Conservation (phyloP, 2,329 filamentous ascomycete species). For the Aspergillus niger region DNA sequence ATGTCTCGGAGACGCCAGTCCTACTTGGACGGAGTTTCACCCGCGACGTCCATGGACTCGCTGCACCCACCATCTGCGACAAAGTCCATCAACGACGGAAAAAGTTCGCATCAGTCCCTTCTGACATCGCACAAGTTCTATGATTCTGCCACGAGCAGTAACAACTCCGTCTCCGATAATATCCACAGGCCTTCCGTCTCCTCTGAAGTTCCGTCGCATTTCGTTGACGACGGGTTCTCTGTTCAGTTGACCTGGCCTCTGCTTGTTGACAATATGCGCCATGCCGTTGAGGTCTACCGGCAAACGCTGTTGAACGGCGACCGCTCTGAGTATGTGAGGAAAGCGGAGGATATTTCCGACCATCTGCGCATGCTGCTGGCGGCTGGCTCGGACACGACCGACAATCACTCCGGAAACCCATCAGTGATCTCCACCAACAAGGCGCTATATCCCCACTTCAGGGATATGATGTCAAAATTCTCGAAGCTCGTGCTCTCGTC, state of each 20-base stretch:
- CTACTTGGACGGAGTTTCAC: slow-evolving; percentile 72
- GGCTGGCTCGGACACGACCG: slow-evolving; percentile 92
- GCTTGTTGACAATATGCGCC: slow-evolving; percentile 89
- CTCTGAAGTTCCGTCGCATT: slow-evolving; percentile 70
- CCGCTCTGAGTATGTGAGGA: slow-evolving; percentile 85
- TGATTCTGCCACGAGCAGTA: slow-evolving; percentile 51
- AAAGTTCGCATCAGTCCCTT: slow-evolving; percentile 20
- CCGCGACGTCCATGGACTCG: slow-evolving; percentile 88
- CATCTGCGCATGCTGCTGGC: slow-evolving; percentile 91
- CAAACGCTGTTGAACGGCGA: slow-evolving; percentile 82
- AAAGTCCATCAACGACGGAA: slow-evolving; percentile 60
- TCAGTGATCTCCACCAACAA: slow-evolving; percentile 99
- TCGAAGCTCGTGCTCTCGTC: slow-evolving; percentile 98
- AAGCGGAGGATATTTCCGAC: slow-evolving; percentile 97
- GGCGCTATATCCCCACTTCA: slow-evolving; percentile 91
- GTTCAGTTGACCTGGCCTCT: slow-evolving; percentile 84
- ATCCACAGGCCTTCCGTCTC: slow-evolving; percentile 46
- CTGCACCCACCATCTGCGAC: slow-evolving; percentile 69
- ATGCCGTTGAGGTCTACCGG: slow-evolving; percentile 84
- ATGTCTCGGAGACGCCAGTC: slow-evolving; percentile 68
- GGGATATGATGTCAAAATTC: slow-evolving; percentile 99
- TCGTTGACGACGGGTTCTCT: slow-evolving; percentile 85
- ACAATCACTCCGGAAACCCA: slow-evolving; percentile 97
- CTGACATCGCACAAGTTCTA: slow-evolving; percentile 26
- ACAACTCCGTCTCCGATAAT: slow-evolving; percentile 58